Conservation (phyloP, 495 filamentous ascomycete species). For the Aspergillus leporis region DNA sequence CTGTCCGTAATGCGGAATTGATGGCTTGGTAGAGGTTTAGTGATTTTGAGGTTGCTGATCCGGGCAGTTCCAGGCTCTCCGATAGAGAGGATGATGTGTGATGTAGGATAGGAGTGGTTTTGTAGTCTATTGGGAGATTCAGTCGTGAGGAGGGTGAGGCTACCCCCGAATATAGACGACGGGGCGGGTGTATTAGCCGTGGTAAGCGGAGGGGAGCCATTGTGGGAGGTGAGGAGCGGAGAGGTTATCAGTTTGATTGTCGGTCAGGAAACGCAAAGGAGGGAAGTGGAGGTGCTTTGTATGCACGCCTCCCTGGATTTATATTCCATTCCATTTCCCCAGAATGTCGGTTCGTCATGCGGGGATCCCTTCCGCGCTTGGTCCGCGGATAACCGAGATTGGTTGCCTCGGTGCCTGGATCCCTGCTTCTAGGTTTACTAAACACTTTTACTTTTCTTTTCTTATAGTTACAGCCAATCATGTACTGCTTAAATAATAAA, state of each 20-base stretch:
- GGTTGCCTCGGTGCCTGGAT: conserved; percentile 9
- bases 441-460: background rate
- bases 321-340: conserved; percentile 14
- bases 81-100: conserved; percentile 72
- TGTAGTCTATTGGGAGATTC: conserved; percentile 88
- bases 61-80: conserved; percentile 62
- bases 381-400: conserved; percentile 22
- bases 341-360: conserved; percentile 13
- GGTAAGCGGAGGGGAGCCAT: conserved; percentile 9
- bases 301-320: conserved; percentile 12
- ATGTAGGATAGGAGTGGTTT: conserved; percentile 74
- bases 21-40: conserved; percentile 93
- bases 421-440: background rate
- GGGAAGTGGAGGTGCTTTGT: too few species aligned
- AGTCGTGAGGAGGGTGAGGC: conserved; percentile 42
- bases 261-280: background rate
- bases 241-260: background rate
- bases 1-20: conserved; percentile 81
- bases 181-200: conserved; percentile 1
- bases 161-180: conserved; percentile 17
- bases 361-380: conserved; percentile 14
- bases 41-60: conserved; percentile 68
- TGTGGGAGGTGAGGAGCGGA: background rate
- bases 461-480: background rate
- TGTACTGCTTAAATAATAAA: background rate